Percentiles rank a stretch among this genome's conserved stretches.
Conservation (phyloP, 495 filamentous ascomycete genomes). For the Penicillium soppii region DNA sequence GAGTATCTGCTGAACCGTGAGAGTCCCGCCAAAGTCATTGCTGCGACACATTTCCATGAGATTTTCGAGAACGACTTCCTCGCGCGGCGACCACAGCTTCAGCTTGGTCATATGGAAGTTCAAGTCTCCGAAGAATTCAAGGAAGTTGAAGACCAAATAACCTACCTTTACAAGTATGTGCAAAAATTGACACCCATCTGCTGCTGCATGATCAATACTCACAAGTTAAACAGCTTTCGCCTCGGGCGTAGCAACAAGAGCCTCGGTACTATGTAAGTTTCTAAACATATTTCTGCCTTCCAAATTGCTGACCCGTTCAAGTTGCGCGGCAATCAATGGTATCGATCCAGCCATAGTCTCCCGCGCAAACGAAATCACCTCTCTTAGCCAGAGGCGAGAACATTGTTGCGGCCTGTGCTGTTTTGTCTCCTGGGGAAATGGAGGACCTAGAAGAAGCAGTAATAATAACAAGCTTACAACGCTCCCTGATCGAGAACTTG, state of each 20-base stretch:
- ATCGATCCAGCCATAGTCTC: slow-evolving; percentile 69
- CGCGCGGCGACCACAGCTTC: slow-evolving; percentile 52
- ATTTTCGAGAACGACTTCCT: slow-evolving; percentile 79
- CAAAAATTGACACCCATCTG: background rate
- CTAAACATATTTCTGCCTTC: background rate
- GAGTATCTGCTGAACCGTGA: slow-evolving; percentile 64
- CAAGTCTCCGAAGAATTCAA: slow-evolving; percentile 59
- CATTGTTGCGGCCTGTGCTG: slow-evolving; percentile 66
- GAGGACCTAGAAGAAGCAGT: slow-evolving; percentile 64
- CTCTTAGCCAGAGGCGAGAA: slow-evolving; percentile 73
- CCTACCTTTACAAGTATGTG: slow-evolving; percentile 77
- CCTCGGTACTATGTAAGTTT: slow-evolving; percentile 67
- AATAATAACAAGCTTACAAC: background rate
- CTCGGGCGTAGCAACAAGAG: slow-evolving; percentile 75
- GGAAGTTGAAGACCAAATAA: slow-evolving; percentile 70
- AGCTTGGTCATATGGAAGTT: slow-evolving; percentile 89
- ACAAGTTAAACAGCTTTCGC: slow-evolving; percentile 42
- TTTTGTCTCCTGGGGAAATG: slow-evolving; percentile 58
- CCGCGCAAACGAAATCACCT: slow-evolving; percentile 74
- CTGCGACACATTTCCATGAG: slow-evolving; percentile 92
- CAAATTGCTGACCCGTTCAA: slow-evolving; percentile 12
- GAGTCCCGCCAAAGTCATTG: slow-evolving; percentile 78
- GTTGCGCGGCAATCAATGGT: slow-evolving; percentile 82
- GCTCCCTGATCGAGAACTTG: too few species aligned
- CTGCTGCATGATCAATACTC: slow-evolving; percentile 1